Evolutionary conservation across 2,329 filamentous ascomycete genomes (phyloP), one percentile per base, ranked within the genome.

Genomic region (Colletotrichum noveboracense): DNA sequence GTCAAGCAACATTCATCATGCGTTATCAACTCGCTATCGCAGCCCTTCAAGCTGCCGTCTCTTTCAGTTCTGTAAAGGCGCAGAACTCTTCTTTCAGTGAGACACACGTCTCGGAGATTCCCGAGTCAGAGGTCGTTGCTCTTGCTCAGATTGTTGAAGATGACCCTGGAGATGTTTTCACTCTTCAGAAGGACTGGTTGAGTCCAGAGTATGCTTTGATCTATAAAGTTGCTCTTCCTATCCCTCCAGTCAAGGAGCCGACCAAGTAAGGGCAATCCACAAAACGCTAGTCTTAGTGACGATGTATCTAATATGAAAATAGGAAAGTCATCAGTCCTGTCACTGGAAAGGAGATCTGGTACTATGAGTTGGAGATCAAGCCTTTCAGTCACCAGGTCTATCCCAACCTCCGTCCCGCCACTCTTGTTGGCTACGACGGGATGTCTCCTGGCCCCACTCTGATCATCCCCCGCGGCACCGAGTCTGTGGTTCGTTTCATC

Each of bases 371-470:
- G 36, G 80, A 83, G 55, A 84, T 85, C 76, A 79, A 79, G 60
- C 77, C 81, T 1, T 85, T 86, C 70, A 79, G 72, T 5, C 80
- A 85, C 76, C 80, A 83, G 61, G 77, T 87, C 5, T 87, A 84
- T 56, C 85, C 85, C 1, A 81, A 82, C 75, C 83, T 86, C 14
- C 66, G 77, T 24, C 71, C 71, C 52, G 71, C 79, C 38, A 80
- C 75, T 36, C 74, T 81, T 9, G 76, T 79, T 36, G 88, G 88
- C 3, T 90, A 89, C 74, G 86, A 90, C 83, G 89, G 88, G 26
- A 83, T 85, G 7, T 83, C 84, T 24, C 88, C 88, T 7, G 89
- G 89, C 1, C 88, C 88, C 5, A 89, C 86, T 3, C 87, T 89
- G 71, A 78, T 83, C n/a, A 85, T 88, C 75, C 82, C 84, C 24